phyloP scores from a whole-genome alignment of 192 early-diverging fungal genomes.

The Geosiphon pyriformis region DNA sequence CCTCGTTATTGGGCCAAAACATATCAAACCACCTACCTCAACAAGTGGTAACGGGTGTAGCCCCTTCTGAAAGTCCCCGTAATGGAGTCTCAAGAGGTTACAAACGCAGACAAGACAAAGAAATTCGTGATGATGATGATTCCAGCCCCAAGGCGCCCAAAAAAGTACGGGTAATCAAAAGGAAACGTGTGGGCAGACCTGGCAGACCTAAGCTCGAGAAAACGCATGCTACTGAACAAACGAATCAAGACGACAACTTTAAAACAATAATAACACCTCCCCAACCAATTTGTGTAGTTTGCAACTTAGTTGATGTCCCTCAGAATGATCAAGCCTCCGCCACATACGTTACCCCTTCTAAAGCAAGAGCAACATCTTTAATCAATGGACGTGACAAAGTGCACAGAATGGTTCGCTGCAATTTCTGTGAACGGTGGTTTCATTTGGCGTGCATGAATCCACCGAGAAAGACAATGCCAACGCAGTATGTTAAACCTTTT shows the following conservation, averaged over 20 bases:
- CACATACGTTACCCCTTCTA: not conserved
- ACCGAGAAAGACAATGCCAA: constrained; percentile 16
- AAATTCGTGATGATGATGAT: too few species aligned
- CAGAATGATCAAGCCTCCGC: constrained; percentile 2
- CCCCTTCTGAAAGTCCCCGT: too few species aligned
- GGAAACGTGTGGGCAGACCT: not conserved
- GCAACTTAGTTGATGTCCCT: not conserved
- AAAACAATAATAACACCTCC: not conserved
- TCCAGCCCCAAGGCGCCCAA: too few species aligned
- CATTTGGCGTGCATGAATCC: constrained; percentile 24
- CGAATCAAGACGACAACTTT: not conserved
- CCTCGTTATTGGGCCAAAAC: too few species aligned
- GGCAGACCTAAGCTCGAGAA: not conserved
- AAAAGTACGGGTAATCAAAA: not conserved
- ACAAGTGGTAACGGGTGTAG: too few species aligned
- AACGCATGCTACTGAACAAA: not conserved
- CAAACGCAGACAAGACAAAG: not conserved
- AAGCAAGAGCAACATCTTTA: constrained; percentile 2
- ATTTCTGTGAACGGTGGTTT: constrained; percentile 15
- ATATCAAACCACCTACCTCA: too few species aligned
- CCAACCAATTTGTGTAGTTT: constrained; percentile 18
- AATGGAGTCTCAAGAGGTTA: not conserved
- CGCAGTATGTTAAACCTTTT: not conserved
- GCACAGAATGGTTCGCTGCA: constrained; percentile 18
- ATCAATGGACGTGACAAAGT: constrained; percentile 23